Base-by-base conservation (phyloP, 2,329 filamentous ascomycete genomes). In the Diaporthe sp. region DNA sequence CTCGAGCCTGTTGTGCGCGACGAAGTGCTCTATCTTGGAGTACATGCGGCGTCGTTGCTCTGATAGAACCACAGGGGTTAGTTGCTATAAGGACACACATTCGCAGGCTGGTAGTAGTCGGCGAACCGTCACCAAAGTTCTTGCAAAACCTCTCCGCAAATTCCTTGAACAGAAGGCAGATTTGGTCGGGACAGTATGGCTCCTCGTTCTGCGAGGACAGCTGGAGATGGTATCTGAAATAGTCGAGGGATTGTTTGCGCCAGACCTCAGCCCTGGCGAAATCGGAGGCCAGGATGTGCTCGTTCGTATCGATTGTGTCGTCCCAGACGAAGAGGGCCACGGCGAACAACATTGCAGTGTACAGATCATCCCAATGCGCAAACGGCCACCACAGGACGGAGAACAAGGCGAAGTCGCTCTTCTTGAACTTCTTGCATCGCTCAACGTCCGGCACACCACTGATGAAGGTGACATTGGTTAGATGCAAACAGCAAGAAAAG, bases 271-370 rank as follows among this genome's bases (percentile, higher is more conserved):
- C 80, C 25, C 78, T 63, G 15, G 78, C 77, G 59, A 81, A 79
- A 72, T 80, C 76, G 2, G 71, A 73, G 0, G 81, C 78, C 27
- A 81, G 79, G 39, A 79, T 79, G 27, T 81, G 81, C 27, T 83
- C 81, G 50, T 80, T 79, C 2, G 78, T 79, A 66, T 83, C 81
- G 47, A 83, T 80, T 19, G 81, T 80, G 50, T 82, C 81, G 70
- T 83, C 81, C 81, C 81, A 82, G 44, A 81, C 78, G 70, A 83
- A 83, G 47, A 82, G 80, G 78, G 81, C 82, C 10, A 82, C 78
- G 0, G 80, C 79, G 71, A 82, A 82, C 3, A 81, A 76, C 44
- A 80, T 80, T 2, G 80, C 80, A 9, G 79, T 78, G 50, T 79
- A 77, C 4, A 82, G 79, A 58, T 82, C 80, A 17, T 78, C 76